Evolutionary conservation across 164 flowering plant genomes (phyloP), one percentile per base, ranked within the genome.

Genomic region (Akebia trifoliata): DNA sequence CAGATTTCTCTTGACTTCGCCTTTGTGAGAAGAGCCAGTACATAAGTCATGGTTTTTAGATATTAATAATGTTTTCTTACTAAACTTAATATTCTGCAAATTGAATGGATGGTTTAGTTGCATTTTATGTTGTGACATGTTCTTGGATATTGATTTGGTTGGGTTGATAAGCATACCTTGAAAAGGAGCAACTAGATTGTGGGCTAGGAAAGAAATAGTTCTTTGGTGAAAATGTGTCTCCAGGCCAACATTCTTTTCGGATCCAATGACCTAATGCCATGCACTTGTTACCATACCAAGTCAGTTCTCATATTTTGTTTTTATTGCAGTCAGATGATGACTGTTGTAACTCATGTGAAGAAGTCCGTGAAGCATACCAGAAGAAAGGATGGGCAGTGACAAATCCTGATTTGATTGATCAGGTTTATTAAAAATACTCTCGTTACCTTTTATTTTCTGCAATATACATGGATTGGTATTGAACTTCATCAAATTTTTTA

Each of bases 311-410:
- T 29, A 28, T 29, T 29, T 49, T 2, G 9, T 54, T 21, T 38
- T 30, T 34, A 10, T 36, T 67, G 66, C 82, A 85, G 93, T 45
- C 78, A 8, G 93, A 83, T 71, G 83, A 80, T 61, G 73, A 85
- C 54, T 85, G 93, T 56, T 85, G 93, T 65, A 85, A 85, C 61
- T 69, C 86, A 50, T 85, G 93, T 62, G 89, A 85, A 68, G 93
- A 83, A 59, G 93, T 85, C 54, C 85, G 80, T 44, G 93, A 85
- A 57, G 89, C 89, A 47, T 85, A 85, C 57, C 61, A 74, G 46
- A 81, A 76, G 66, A 85, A 77, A 68, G 93, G 93, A 24, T 83
- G 93, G 93, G 89, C 71, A 6, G 10, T 85, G 67, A 61, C 87
- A 38, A 81, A 83, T 71, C 57, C 67, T n/a, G 93, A 83, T 67